Percentiles rank a stretch among this genome's conserved stretches.
phyloP scores from a whole-genome alignment of 306 rosid species.

The Myrica gale region DNA sequence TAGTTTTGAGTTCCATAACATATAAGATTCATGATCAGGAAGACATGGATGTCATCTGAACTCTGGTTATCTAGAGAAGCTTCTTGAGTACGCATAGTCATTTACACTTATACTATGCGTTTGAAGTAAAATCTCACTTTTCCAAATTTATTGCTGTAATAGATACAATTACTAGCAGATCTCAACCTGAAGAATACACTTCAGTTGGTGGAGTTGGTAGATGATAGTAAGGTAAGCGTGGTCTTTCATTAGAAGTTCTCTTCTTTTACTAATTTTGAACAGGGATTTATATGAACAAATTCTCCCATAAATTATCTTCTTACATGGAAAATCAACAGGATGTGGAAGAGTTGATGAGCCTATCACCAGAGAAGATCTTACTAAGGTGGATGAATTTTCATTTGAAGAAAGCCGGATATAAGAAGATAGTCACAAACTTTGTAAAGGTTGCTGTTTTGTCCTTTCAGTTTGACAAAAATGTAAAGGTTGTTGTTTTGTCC shows the following conservation, averaged over 20 bases:
- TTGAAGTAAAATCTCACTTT: constrained; percentile 24
- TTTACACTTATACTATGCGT: background rate
- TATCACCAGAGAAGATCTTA: constrained; percentile 94
- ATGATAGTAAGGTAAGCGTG: constrained; percentile 63
- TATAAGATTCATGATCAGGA: background rate
- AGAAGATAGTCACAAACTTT: constrained; percentile 74
- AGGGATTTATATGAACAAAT: background rate
- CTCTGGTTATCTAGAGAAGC: constrained; percentile 3
- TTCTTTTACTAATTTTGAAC: background rate
- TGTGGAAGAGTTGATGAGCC: constrained; percentile 91
- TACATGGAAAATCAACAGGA: constrained; percentile 52
- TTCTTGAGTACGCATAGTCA: background rate
- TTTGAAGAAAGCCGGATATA: constrained; percentile 77
- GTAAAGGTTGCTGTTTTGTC: constrained; percentile 55
- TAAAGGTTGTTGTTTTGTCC: too few relatives aligned
- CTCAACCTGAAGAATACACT: constrained; percentile 96
- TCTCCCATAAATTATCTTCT: constrained; percentile 26
- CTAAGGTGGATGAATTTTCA: constrained; percentile 98
- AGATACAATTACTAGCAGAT: constrained; percentile 97
- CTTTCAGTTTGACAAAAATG: too few relatives aligned
- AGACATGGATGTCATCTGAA: constrained; percentile 1
- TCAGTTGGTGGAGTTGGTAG: constrained; percentile 91
- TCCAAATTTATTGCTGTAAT: constrained; percentile 21
- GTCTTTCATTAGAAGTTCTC: constrained; percentile 22
- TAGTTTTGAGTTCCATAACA: background rate